Conservation (phyloP, 306 rosid genomes). For the Luffa acutangula region DNA sequence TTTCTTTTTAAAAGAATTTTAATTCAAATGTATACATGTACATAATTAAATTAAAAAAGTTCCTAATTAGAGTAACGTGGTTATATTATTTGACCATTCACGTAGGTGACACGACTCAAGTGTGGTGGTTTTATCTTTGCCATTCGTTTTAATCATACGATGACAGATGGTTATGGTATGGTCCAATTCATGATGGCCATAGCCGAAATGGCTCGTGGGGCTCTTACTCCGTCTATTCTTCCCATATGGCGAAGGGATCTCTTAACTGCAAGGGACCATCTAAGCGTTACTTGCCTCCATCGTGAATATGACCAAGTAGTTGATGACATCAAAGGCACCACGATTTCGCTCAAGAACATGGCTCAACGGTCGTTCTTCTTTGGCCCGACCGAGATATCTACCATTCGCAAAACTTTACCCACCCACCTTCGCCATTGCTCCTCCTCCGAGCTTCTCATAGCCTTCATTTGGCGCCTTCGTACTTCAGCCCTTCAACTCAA, state of each 20-base stretch:
- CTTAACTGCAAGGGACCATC: constrained; percentile 12
- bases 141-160: constrained; percentile 14
- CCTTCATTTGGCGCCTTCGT: constrained; percentile 16
- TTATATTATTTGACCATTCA: background rate
- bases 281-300: background rate
- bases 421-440: background rate
- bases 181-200: constrained; percentile 2
- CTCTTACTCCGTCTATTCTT: constrained; percentile 4
- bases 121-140: constrained; percentile 28
- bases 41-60: no score
- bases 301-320: background rate
- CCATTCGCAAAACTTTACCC: constrained; percentile 8
- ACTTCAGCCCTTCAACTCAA: constrained; percentile 11
- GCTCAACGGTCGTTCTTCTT: constrained; percentile 7
- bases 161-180: constrained; percentile 1
- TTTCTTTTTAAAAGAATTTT: no score
- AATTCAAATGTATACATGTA: no score
- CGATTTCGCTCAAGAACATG: background rate
- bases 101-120: constrained; percentile 13
- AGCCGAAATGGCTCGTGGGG: constrained; percentile 16
- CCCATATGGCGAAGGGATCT: constrained; percentile 17
- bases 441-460: constrained; percentile 1
- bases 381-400: background rate
- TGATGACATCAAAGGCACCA: background rate
- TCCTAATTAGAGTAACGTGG: no score